Base-by-base conservation (phyloP, 352 stramenopile species). In the Pilasporangium apinafurcum region DNA sequence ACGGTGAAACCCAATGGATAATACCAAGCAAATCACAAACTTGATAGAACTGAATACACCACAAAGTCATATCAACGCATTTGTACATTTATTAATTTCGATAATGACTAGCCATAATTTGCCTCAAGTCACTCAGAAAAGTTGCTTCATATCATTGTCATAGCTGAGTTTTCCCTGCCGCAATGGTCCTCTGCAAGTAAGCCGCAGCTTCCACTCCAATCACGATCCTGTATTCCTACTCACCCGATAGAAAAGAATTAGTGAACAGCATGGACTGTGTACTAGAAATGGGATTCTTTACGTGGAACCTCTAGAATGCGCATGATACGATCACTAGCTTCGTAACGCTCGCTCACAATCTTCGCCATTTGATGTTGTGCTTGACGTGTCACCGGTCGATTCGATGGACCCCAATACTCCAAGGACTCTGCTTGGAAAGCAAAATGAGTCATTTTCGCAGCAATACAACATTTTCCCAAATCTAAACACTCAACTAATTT, bases 311-410 rank as follows among this genome's bases (percentile, higher is more conserved):
- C 69, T 16, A 88, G 63, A 28, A 88, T 86, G 5, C 72, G 65
- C 75, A 88, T 88, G 50, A 86, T 71, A n/a, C 72, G 63, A 43
- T 88, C 72, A 17, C 72, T 68, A 27, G 75, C 56, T 42, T 86
- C 75, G 36, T 77, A 84, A 3, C 75, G 67, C n/a, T 76, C 62
- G 35, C 77, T 76, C 14, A 68, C 45, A 10, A 88, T 68, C 6
- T 47, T 26, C 13, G 61, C 59, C 13, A 87, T 34, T 1, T 53
- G 38, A 22, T 56, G 56, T 26, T 51, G 56, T 22, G 55, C 68
- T 42, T 84, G 63, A 0, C 61, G 44, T 29, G 68, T 81, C 0
- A 40, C 22, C 16, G 55, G 44, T 40, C 49, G 48, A 30, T 36
- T 51, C 3, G 27, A 17, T 22, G 45, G 22, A 34, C 39, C 21